Evolutionary conservation across 1,139 yeast genomes (phyloP).

Genomic region (Hyphopichia khmerensis): DNA sequence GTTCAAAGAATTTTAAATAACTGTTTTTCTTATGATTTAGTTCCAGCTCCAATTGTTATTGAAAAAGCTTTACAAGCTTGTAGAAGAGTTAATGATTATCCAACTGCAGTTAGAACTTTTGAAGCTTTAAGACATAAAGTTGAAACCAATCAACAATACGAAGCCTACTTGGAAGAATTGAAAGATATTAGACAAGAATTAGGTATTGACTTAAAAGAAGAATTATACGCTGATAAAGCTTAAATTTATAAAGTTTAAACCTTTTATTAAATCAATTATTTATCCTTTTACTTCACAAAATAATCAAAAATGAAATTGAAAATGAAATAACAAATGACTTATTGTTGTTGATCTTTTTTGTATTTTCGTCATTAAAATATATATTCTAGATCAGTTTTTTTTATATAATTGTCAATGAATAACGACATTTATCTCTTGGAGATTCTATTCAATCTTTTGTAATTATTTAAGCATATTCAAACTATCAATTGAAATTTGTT

Average conservation of each 20-base stretch:
- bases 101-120: slow-evolving; percentile 97
- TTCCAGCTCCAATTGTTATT: slow-evolving; percentile 94
- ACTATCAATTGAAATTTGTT: background rate
- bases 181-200: slow-evolving; percentile 88
- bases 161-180: slow-evolving; percentile 93
- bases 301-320: too few relatives aligned
- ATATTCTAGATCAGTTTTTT: background rate
- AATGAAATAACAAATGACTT: background rate
- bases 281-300: too few relatives aligned
- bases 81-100: slow-evolving; percentile 98
- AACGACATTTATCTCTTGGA: background rate
- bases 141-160: slow-evolving; percentile 89
- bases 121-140: slow-evolving; percentile 95
- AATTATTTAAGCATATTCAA: background rate
- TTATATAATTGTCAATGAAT: background rate
- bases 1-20: slow-evolving; percentile 88
- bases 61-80: slow-evolving; percentile 97
- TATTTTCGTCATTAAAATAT: background rate
- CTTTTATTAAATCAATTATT: too few relatives aligned
- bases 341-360: too few relatives aligned
- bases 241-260: slow-evolving; percentile 7
- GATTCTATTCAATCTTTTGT: too few relatives aligned
- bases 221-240: slow-evolving; percentile 52
- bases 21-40: slow-evolving; percentile 97
- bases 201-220: slow-evolving; percentile 94